Conservation (phyloP, 1,139 yeast genomes). For the Nadsonia starkeyi-henricii region DNA sequence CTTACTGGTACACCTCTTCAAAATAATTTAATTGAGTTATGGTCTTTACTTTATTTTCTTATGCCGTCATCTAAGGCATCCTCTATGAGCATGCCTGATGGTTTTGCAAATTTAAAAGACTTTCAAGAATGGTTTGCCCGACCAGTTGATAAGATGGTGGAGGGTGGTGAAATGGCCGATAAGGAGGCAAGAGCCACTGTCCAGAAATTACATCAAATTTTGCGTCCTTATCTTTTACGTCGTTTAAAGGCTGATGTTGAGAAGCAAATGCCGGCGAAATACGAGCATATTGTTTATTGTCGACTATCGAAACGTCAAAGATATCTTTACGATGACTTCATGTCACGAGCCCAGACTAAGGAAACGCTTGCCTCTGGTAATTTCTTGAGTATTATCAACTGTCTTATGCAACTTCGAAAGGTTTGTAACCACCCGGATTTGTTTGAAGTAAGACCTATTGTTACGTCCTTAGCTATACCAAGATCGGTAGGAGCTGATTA, state of each 20-base stretch:
- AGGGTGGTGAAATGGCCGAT: slow-evolving; percentile 45
- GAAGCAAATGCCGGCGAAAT: slow-evolving; percentile 96
- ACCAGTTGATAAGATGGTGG: slow-evolving; percentile 87
- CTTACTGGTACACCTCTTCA: slow-evolving; percentile 95
- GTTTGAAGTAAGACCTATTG: slow-evolving; percentile 89
- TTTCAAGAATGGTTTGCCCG: slow-evolving; percentile 97
- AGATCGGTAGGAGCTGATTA: slow-evolving; percentile 46
- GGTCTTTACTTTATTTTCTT: slow-evolving; percentile 85
- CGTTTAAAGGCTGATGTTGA: slow-evolving; percentile 94
- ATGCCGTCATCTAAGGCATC: slow-evolving; percentile 80
- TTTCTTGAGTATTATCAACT: slow-evolving; percentile 85
- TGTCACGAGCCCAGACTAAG: slow-evolving; percentile 91
- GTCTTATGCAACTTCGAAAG: slow-evolving; percentile 94
- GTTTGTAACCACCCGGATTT: slow-evolving; percentile 97
- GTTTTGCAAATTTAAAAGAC: slow-evolving; percentile 89
- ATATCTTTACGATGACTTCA: slow-evolving; percentile 85
- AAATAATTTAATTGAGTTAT: slow-evolving; percentile 79
- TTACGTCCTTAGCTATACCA: slow-evolving; percentile 73
- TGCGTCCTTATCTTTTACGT: slow-evolving; percentile 82
- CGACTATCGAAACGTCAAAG: slow-evolving; percentile 87
- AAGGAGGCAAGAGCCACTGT: slow-evolving; percentile 75
- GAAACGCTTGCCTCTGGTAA: slow-evolving; percentile 93
- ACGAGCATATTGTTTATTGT: slow-evolving; percentile 89
- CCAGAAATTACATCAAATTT: slow-evolving; percentile 77
- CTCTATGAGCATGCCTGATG: slow-evolving; percentile 71